Evolutionary conservation across 345 rosid genomes (phyloP), one percentile per base, ranked within the genome.

Genomic region (Turnera subulata): DNA sequence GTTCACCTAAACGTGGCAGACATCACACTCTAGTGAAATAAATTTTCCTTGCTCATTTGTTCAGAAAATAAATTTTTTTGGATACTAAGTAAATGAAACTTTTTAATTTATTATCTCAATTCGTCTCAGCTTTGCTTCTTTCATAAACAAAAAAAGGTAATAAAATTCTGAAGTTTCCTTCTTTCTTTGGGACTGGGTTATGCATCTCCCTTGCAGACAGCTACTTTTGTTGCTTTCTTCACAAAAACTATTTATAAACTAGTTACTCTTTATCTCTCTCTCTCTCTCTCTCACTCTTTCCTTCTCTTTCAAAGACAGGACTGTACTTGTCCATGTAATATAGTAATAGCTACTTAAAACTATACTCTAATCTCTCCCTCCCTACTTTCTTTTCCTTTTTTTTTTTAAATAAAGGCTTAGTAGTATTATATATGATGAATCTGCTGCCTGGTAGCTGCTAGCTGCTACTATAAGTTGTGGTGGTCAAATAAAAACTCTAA

Each of bases 151-250:
- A 13, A 37, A 37, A 35, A 35, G 11, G 6, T 35, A 35, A 35
- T 35, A 35, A 35, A 35, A 35, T 4, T 50, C 16, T 4, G 35
- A 29, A 29, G 19, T 17, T 32, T 52, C 20, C 26, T 52, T 52
- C 38, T 51, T 51, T 16, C 40, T 29, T 5, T 8, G 11, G 40
- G 39, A n/a, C 37, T 16, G 11, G 22, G 38, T 38, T 51, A n/a
- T 29, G 35, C 35, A 29, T 18, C 9, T 10, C 6, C 12, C 10
- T 29, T 51, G 16, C 20, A 17, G 12, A 14, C 45, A 11, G 3
- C n/a, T 35, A 22, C 55, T 32, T 52, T 52, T 32, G 40, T 11
- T 26, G 55, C 55, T 52, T 52, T 51, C 21, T 50, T 16, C 17
- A 42, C n/a, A 6, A 4, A 42, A 42, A 42, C 14, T 10, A 40